A percentile compares a stretch with the other conserved stretches of the same genome.
These are phyloP conservation scores for Kodamaea fungicola DNA, from an alignment of 1,139 yeast genomes.

Conservation along the genomic window DNA sequence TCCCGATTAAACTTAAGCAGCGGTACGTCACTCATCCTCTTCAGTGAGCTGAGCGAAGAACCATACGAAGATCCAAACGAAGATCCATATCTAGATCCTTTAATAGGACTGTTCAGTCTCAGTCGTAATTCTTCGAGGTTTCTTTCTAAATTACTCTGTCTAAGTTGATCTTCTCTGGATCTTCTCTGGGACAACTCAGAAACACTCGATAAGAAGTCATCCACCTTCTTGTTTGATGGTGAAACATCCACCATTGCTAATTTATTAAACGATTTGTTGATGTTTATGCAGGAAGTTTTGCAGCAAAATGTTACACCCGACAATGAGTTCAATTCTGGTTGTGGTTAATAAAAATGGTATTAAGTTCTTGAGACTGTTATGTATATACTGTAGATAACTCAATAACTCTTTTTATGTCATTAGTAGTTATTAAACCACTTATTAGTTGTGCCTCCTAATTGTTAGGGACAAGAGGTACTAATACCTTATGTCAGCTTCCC, in stretches of 20 bases:
- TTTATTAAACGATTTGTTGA: background rate
- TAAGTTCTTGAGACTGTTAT: too few species aligned
- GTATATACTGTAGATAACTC: too few species aligned
- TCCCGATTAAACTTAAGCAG: slow-evolving; percentile 21
- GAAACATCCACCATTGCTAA: slow-evolving; percentile 13
- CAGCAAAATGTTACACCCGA: background rate
- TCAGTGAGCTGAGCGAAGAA: background rate
- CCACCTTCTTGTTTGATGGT: slow-evolving; percentile 29
- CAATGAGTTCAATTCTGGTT: background rate
- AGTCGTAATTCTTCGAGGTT: slow-evolving; percentile 28
- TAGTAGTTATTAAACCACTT: too few species aligned
- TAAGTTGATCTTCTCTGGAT: slow-evolving; percentile 28
- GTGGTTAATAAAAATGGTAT: too few species aligned
- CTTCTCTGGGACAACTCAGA: slow-evolving; percentile 33
- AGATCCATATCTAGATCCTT: slow-evolving; percentile 4
- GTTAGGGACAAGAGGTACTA: too few species aligned
- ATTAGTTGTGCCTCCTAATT: too few species aligned
- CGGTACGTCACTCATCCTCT: slow-evolving; percentile 11
- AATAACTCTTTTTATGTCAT: too few species aligned
- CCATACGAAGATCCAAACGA: slow-evolving; percentile 1
- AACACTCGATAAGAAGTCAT: slow-evolving; percentile 31
- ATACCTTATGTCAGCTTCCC: too few species aligned
- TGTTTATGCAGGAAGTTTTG: background rate
- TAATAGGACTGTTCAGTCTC: slow-evolving; percentile 26
- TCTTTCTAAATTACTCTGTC: slow-evolving; percentile 30